A percentile compares a stretch with the other conserved stretches of the same genome.
phyloP scores from a whole-genome alignment of 2,329 filamentous ascomycete genomes.

The Aspergillus thermomutatus region DNA sequence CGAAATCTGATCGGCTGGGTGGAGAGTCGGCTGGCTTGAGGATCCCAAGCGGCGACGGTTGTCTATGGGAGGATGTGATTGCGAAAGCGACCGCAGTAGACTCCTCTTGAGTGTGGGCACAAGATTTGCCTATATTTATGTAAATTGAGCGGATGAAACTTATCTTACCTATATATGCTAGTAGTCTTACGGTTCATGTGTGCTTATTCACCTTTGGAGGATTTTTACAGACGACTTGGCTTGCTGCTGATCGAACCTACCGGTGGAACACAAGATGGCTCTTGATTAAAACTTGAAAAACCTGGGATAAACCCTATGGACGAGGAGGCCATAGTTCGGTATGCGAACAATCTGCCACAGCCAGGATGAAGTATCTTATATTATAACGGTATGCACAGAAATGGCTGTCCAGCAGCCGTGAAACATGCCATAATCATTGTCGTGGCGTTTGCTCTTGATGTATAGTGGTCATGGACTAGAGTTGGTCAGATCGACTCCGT shows the following conservation, averaged over 20 bases:
- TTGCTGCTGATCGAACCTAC: neutral
- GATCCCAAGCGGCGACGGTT: slow-evolving; percentile 24
- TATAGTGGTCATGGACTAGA: neutral
- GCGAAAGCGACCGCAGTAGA: slow-evolving; percentile 14
- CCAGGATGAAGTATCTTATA: neutral
- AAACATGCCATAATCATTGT: neutral
- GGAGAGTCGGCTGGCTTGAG: slow-evolving; percentile 19
- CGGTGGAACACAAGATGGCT: neutral
- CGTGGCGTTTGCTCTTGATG: neutral
- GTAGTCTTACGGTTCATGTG: too few species aligned
- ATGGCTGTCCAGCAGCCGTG: neutral
- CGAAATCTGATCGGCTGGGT: slow-evolving; percentile 1
- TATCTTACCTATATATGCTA: too few species aligned
- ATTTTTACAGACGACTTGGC: too few species aligned
- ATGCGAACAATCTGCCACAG: neutral
- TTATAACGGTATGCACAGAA: neutral
- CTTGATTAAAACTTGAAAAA: neutral
- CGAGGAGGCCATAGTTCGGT: neutral
- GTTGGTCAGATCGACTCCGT: too few species aligned
- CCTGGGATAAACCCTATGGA: neutral
- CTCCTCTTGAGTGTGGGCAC: neutral
- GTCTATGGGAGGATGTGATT: slow-evolving; percentile 40
- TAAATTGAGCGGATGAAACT: too few species aligned
- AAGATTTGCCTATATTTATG: too few species aligned
- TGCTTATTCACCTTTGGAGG: too few species aligned